Evolutionary conservation across 1,284 basidiomycete species (phyloP).

Genomic region (Sanguinoderma infundibulare): DNA sequence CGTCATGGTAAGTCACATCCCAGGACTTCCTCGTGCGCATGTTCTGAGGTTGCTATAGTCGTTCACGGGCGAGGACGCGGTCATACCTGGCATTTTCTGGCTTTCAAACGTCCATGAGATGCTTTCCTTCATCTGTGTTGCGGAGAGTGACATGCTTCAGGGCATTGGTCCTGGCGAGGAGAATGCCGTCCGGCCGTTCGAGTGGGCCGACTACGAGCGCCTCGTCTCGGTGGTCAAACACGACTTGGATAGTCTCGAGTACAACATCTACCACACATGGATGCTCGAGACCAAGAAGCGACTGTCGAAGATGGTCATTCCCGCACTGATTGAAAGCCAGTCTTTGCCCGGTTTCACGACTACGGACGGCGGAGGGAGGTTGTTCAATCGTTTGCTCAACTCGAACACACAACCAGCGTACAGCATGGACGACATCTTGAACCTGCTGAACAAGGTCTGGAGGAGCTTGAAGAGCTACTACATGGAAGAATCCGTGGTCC

Average conservation of each 20-base stretch:
- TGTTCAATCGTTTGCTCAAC: slow-evolving; percentile 94
- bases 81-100: slow-evolving; percentile 98
- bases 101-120: slow-evolving; percentile 99
- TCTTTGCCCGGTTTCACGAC: slow-evolving; percentile 98
- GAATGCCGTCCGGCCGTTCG: slow-evolving; percentile 88
- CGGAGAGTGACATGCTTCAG: slow-evolving; percentile 97
- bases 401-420: slow-evolving; percentile 87
- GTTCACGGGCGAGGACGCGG: slow-evolving; percentile 93
- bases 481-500: slow-evolving; percentile 97
- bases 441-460: slow-evolving; percentile 97
- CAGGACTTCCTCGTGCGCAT: slow-evolving; percentile 14
- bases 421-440: slow-evolving; percentile 99
- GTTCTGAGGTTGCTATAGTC: slow-evolving; percentile 49
- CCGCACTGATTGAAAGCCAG: slow-evolving; percentile 97
- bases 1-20: slow-evolving; percentile 85
- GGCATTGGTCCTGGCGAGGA: slow-evolving; percentile 98
- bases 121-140: slow-evolving; percentile 98
- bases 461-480: slow-evolving; percentile 99
- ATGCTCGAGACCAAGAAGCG: slow-evolving; percentile 99
- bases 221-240: slow-evolving; percentile 98
- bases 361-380: slow-evolving; percentile 88
- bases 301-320: slow-evolving; percentile 97
- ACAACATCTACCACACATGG: slow-evolving; percentile 99
- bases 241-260: slow-evolving; percentile 97
- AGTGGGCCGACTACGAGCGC: slow-evolving; percentile 97